Conservation (phyloP, 192 early-diverging fungal genomes). For the Spizellomyces sp. region DNA sequence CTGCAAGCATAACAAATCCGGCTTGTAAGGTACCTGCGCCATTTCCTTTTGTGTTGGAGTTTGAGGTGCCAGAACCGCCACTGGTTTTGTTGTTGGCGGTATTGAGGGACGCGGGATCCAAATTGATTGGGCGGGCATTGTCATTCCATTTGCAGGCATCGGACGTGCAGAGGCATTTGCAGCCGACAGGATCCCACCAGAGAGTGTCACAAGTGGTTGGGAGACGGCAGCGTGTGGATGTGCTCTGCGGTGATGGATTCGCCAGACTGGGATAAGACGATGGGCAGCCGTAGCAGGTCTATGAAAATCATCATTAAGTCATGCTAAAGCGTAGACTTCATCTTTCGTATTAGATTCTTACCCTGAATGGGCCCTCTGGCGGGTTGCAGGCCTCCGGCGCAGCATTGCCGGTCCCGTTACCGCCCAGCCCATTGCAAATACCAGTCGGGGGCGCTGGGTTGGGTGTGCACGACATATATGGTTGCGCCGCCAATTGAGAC, state of each 20-base stretch:
- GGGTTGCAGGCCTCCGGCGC: conserved; percentile 28
- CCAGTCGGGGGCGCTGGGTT: conserved; percentile 59
- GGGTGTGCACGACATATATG: conserved; percentile 65
- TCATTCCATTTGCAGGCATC: conserved; percentile 62
- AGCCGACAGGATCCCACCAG: conserved; percentile 71
- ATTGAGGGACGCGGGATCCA: conserved; percentile 26
- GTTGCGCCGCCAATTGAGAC: conserved; percentile 59
- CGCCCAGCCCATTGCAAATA: conserved; percentile 72
- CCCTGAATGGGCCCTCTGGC: conserved; percentile 12
- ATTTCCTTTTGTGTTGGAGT: neutral
- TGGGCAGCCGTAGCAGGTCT: conserved; percentile 38
- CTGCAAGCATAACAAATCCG: neutral
- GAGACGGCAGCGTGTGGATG: conserved; percentile 41
- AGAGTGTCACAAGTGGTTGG: conserved; percentile 66
- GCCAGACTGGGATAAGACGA: conserved; percentile 13
- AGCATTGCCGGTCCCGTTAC: conserved; percentile 11
- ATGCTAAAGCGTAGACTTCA: neutral
- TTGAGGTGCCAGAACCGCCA: neutral
- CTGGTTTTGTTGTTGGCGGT: neutral
- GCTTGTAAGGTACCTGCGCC: neutral
- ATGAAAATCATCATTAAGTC: neutral
- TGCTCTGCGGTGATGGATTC: conserved; percentile 26
- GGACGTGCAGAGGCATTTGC: conserved; percentile 61
- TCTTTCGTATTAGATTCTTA: neutral
- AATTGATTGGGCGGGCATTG: conserved; percentile 35